Evolutionary conservation across 257 asterid genomes (phyloP), one percentile per base, ranked within the genome.

Genomic region (Scutellaria barbata): DNA sequence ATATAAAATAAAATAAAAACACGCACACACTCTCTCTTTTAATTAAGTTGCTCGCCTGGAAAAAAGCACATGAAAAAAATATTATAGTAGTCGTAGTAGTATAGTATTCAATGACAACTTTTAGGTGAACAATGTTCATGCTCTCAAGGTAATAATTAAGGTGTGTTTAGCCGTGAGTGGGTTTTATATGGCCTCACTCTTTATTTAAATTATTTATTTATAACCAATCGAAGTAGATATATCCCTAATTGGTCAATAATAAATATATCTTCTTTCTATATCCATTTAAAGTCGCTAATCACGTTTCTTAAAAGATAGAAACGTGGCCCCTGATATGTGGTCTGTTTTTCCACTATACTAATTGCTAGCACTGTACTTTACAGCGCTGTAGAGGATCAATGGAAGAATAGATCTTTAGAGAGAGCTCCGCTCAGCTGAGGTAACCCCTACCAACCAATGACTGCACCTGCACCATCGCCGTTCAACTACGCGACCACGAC

Each of bases 101-200:
- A n/a, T n/a, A n/a, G n/a, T n/a, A n/a, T n/a, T n/a, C n/a, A n/a
- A 82, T 76, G 86, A 57, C n/a, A 65, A 68, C 79, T 74, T 84
- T 76, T 73, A 69, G 68, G 72, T 80, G 63, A 74, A 71, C 66
- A 75, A 74, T 60, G 69, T 72, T 66, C 81, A 55, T 73, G 82
- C 77, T 84, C 80, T 84, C 88, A 79, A 84, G 95, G 86, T 51
- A 78, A 56, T 79, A 81, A n/a, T n/a, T n/a, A n/a, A n/a, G n/a
- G n/a, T 22, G 25, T 22, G 25, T 22, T 22, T 22, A 22, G 2
- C 25, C 1, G 2, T 22, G 25, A 22, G 25, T 22, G 25, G 25
- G 2, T 1, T 22, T 1, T 22, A 22, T 22, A 22, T 22, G 2
- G 25, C 25, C 25, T 22, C 25, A 22, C 25, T 22, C 25, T 22